Conservation (phyloP, 331 rosid species). For the Acacia pycnantha region DNA sequence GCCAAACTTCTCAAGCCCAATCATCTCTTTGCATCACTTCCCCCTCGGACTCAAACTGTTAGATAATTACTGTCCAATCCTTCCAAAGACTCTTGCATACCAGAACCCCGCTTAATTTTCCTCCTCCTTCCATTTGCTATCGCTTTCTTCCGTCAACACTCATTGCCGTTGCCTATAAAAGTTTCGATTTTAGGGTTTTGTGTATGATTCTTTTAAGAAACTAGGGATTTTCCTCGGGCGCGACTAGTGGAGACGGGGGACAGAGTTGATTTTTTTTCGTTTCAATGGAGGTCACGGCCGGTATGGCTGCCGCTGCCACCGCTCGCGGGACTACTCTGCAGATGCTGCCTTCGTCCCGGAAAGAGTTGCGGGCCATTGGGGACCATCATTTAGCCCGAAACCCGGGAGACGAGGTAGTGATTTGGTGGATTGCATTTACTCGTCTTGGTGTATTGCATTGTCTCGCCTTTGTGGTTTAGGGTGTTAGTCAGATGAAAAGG, state of each 20-base stretch:
- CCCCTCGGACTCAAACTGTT: background rate
- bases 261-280: slow-evolving; percentile 32
- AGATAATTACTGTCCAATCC: slow-evolving; percentile 32
- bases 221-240: slow-evolving; percentile 54
- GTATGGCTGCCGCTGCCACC: slow-evolving; percentile 41
- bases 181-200: slow-evolving; percentile 46
- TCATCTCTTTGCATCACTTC: slow-evolving; percentile 19
- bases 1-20: slow-evolving; percentile 39
- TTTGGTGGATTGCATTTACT: slow-evolving; percentile 26
- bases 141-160: background rate
- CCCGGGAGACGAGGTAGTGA: slow-evolving; percentile 74
- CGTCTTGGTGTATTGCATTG: slow-evolving; percentile 25
- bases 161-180: background rate
- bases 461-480: slow-evolving; percentile 1
- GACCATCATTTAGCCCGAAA: slow-evolving; percentile 72
- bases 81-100: slow-evolving; percentile 39
- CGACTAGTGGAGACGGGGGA: slow-evolving; percentile 41
- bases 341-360: slow-evolving; percentile 58
- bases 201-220: slow-evolving; percentile 6
- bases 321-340: slow-evolving; percentile 69
- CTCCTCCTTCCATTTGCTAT: background rate
- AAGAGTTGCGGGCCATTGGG: slow-evolving; percentile 86
- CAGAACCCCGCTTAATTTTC: background rate
- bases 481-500: background rate
- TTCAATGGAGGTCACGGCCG: slow-evolving; percentile 82